These are phyloP conservation scores for Tulasnella sp. DNA, from an alignment of 768 basidiomycete species.

Conservation along the genomic window DNA sequence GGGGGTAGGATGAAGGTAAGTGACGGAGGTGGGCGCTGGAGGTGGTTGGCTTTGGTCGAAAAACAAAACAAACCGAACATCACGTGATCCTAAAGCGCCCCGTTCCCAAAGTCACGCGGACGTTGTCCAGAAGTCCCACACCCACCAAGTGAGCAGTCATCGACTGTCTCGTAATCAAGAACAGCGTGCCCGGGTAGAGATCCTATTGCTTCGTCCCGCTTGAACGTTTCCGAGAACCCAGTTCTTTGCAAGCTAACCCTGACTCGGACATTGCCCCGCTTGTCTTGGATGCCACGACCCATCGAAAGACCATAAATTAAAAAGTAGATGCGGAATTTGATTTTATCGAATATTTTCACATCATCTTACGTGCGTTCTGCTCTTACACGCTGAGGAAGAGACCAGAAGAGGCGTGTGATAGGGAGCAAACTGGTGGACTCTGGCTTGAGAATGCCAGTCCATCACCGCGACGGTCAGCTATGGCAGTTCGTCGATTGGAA, in stretches of 20 bases:
- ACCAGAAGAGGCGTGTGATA: not conserved
- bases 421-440: not conserved
- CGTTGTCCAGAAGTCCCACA: not conserved
- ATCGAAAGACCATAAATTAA: not conserved
- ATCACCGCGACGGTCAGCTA: not conserved
- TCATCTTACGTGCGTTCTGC: not conserved
- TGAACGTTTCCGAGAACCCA: not conserved
- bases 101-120: not conserved
- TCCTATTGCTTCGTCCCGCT: not conserved
- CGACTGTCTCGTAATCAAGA: not conserved
- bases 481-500: not conserved
- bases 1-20: not conserved
- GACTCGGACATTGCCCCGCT: not conserved
- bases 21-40: not conserved
- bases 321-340: not conserved
- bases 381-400: not conserved
- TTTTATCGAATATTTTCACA: not conserved
- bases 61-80: not conserved
- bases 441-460: not conserved
- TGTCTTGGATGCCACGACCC: slow-evolving; percentile 1
- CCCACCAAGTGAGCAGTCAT: not conserved
- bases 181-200: not conserved
- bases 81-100: not conserved
- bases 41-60: not conserved
- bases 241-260: not conserved